phyloP scores from a whole-genome alignment of 2,329 filamentous ascomycete genomes.

The Pseudogymnoascus sp. region DNA sequence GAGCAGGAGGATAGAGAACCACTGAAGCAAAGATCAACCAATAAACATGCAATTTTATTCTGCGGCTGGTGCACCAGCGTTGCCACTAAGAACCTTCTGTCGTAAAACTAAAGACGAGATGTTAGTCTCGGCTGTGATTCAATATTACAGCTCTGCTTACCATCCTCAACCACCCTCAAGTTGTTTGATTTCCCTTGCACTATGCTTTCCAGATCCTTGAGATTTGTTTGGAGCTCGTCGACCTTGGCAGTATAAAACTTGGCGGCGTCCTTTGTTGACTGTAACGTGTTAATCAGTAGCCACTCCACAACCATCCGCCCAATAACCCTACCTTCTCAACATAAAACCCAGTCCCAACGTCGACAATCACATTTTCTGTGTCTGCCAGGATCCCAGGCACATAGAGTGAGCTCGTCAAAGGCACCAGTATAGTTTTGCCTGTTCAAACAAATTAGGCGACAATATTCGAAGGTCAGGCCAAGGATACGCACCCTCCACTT shows the following conservation, averaged over 20 bases:
- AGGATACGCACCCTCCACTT: slow-evolving; percentile 31
- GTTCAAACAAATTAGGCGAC: neutral
- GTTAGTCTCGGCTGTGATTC: slow-evolving; percentile 10
- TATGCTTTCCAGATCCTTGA: slow-evolving; percentile 61
- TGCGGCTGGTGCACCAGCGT: slow-evolving; percentile 29
- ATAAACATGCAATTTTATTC: slow-evolving; percentile 10
- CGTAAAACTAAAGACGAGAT: slow-evolving; percentile 35
- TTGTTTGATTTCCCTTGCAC: slow-evolving; percentile 74
- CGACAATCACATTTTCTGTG: slow-evolving; percentile 73
- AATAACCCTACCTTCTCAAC: slow-evolving; percentile 67
- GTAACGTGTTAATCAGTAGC: neutral
- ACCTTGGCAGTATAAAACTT: slow-evolving; percentile 63
- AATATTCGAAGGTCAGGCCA: neutral
- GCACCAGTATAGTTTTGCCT: slow-evolving; percentile 68
- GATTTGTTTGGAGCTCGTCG: slow-evolving; percentile 54
- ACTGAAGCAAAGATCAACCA: slow-evolving; percentile 5
- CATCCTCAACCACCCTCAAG: slow-evolving; percentile 80
- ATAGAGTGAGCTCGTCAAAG: slow-evolving; percentile 89
- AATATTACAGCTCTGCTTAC: slow-evolving; percentile 36
- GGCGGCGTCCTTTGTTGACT: slow-evolving; percentile 50
- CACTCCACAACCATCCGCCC: neutral
- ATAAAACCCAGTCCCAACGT: slow-evolving; percentile 89
- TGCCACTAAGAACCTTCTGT: slow-evolving; percentile 42
- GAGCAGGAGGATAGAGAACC: neutral
- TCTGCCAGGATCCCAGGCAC: slow-evolving; percentile 74